Base-by-base conservation (phyloP, 176 grass and related monocot species). In the Elaeis guineensis region DNA sequence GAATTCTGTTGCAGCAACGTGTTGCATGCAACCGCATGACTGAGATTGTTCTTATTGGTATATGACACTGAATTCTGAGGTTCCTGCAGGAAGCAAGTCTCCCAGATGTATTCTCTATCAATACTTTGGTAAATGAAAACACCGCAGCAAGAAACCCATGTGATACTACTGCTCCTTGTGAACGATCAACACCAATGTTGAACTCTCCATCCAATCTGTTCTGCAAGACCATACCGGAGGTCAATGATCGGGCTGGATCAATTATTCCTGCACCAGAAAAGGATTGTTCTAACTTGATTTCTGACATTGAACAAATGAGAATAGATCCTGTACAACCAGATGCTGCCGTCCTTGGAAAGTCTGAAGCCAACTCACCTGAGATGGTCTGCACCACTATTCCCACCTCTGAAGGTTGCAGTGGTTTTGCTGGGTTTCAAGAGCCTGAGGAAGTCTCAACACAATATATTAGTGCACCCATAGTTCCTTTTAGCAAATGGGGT, bases 21-120 rank as follows among this genome's bases (percentile, higher is more conserved):
- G 7, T 39, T 39, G 35, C 35, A 39, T 11, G 6, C 35, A 39
- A 39, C 11, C 14, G 35, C 35, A 12, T 44, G 35, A 44, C 35
- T 14, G 35, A 44, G 35, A 44, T 44, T 44, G 12, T 44, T 44
- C 35, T 44, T 9, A 44, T 44, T 44, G 9, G 35, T 12, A 44
- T 44, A 2, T 44, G 2, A 44, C 11, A 8, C 35, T 49, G 16
- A 12, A 20, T 50, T 63, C 49, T 15, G 44, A 63, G 35, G 39
- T 22, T 68, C 30, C 5, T 51, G 23, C 79, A 98, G 93, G 93
- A 98, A 76, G 73, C 84, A 78, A 98, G 79, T 81, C 79, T 92
- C 61, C 87, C 84, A 60, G 82, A 91, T 56, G 67, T 89, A 22
- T 78, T 89, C 59, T 82, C 70, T 71, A 50, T 78, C 59, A 65